Evolutionary conservation across 2,329 filamentous ascomycete genomes (phyloP).

Genomic region (Daldinia sp.): DNA sequence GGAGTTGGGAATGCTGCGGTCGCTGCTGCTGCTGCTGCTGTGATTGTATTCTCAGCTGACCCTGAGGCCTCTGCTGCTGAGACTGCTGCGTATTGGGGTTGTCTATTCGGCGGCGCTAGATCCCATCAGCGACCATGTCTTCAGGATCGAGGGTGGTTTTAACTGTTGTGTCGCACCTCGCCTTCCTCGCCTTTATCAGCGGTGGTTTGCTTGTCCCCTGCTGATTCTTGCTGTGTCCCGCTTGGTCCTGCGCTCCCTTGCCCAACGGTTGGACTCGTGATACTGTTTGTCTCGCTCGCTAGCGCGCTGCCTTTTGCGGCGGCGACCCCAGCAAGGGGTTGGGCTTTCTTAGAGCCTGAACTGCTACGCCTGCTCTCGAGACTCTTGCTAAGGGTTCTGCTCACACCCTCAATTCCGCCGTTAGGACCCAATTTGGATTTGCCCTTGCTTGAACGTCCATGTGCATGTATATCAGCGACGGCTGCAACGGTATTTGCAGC

Average conservation of each 20-base stretch:
- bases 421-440: slow-evolving; percentile 61
- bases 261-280: slow-evolving; percentile 56
- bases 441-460: slow-evolving; percentile 56
- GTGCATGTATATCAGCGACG: slow-evolving; percentile 75
- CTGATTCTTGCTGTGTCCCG: slow-evolving; percentile 43
- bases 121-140: slow-evolving; percentile 50
- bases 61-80: slow-evolving; percentile 39
- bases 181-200: slow-evolving; percentile 40
- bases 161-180: slow-evolving; percentile 66
- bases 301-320: slow-evolving; percentile 64
- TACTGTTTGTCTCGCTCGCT: slow-evolving; percentile 70
- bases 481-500: slow-evolving; percentile 89
- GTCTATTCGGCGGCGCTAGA: slow-evolving; percentile 45
- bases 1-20: slow-evolving; percentile 46
- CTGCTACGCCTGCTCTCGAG: slow-evolving; percentile 92
- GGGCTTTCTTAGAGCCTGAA: slow-evolving; percentile 82
- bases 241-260: slow-evolving; percentile 44
- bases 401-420: slow-evolving; percentile 76
- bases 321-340: slow-evolving; percentile 63
- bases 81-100: slow-evolving; percentile 32
- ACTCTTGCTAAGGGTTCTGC: slow-evolving; percentile 85
- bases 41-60: slow-evolving; percentile 42
- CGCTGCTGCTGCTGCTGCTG: slow-evolving; percentile 27
- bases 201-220: slow-evolving; percentile 43
- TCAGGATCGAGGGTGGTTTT: slow-evolving; percentile 65